Conservation (phyloP, 306 rosid genomes). For the Cicer cuneatum region DNA sequence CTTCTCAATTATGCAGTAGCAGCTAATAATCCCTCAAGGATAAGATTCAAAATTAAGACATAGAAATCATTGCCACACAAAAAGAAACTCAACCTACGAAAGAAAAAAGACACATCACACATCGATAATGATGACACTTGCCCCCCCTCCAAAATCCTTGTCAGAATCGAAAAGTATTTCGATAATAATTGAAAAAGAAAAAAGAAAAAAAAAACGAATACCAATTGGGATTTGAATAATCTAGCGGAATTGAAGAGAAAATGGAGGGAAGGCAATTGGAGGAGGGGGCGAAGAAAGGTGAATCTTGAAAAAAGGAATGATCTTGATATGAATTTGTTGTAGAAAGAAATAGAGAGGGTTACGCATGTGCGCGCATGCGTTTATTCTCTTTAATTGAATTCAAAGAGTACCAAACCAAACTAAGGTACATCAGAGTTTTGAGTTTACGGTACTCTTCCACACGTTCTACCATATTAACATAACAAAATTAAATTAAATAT, state of each 20-base stretch:
- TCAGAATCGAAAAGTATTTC: constrained; percentile 42
- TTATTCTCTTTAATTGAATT: constrained; percentile 1
- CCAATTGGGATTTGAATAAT: constrained; percentile 44
- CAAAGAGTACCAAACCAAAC: constrained; percentile 27
- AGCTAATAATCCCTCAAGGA: constrained; percentile 36
- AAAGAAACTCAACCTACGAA: constrained; percentile 38
- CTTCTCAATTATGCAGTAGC: constrained; percentile 28
- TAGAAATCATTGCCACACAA: constrained; percentile 39
- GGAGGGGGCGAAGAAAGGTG: constrained; percentile 9
- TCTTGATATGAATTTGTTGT: constrained; percentile 32
- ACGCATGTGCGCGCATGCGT: constrained; percentile 39
- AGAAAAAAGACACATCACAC: constrained; percentile 27
- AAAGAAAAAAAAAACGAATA: background rate
- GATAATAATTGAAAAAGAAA: constrained; percentile 8
- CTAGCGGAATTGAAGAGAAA: constrained; percentile 43
- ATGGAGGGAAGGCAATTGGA: constrained; percentile 52
- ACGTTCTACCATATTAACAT: background rate
- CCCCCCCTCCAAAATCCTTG: constrained; percentile 47
- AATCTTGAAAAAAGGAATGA: constrained; percentile 39
- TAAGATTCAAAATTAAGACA: constrained; percentile 30
- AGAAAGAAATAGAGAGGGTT: constrained; percentile 41
- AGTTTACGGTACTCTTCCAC: constrained; percentile 33
- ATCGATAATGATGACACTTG: constrained; percentile 18
- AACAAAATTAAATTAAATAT: background rate
- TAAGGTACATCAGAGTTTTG: constrained; percentile 42